Evolutionary conservation across 495 filamentous ascomycete genomes (phyloP).

Genomic region (Choiromyces venosus): DNA sequence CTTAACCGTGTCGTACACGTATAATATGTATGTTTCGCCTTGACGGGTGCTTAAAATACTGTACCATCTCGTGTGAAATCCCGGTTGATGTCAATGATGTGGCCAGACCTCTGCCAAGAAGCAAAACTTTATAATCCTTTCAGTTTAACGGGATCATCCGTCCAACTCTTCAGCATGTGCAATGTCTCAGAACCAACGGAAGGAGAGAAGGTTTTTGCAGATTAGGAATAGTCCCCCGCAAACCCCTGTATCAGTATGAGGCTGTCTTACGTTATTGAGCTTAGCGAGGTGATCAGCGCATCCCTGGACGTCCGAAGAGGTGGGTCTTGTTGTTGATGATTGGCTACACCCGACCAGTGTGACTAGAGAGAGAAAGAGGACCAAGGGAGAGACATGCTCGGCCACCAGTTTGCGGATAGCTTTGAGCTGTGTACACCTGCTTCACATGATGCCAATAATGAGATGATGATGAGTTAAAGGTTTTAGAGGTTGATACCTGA

Average conservation of each 20-base stretch:
- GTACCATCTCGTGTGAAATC: background rate
- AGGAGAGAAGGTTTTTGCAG: background rate
- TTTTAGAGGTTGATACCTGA: background rate
- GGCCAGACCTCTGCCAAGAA: background rate
- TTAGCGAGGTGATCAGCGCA: background rate
- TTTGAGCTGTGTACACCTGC: background rate
- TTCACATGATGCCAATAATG: background rate
- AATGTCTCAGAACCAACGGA: background rate
- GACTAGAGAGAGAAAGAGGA: background rate
- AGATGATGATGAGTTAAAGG: background rate
- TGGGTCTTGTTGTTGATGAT: background rate
- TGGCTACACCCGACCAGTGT: background rate
- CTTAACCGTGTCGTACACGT: background rate
- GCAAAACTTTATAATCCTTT: background rate
- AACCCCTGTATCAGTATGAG: background rate
- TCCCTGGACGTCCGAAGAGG: background rate
- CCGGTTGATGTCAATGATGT: background rate
- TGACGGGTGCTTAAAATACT: background rate
- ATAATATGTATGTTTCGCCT: too few species aligned
- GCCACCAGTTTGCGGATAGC: background rate
- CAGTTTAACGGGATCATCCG: background rate
- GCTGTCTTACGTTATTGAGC: background rate
- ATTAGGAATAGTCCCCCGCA: background rate
- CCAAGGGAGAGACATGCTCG: background rate
- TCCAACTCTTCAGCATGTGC: background rate